Evolutionary conservation across 1,284 basidiomycete species (phyloP), one percentile per base, ranked within the genome.

Genomic region (Neonothopanus nambi): DNA sequence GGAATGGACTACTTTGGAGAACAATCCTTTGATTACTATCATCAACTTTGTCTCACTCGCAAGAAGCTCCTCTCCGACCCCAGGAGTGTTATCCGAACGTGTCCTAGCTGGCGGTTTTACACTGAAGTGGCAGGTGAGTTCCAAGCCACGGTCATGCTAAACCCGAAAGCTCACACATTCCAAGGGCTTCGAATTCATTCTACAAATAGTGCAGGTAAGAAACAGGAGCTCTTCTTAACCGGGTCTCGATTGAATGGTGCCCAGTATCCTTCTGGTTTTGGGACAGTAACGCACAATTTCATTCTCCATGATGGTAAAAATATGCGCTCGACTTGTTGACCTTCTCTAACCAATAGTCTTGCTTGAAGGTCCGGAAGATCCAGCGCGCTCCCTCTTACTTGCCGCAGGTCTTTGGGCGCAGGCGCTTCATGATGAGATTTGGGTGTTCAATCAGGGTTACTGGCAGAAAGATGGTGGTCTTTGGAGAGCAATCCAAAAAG

Each of bases 401-500:
- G 73, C 77, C 2, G 73, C 75, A 5, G 82, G 83, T 0, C 63
- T 76, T 11, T 87, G 75, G 70, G 59, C 70, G 3, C 67, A 83
- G 35, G 73, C 76, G 17, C 67, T 84, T 13, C 80, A 87, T 42
- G 70, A 89, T 11, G 87, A 90, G 59, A 81, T 93, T 52, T 85
- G 86, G 77, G 85, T 92, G 4, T 93, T 82, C 67, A 82, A 91
- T 55, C 76, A 81, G 54, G 82, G 84, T 0, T 79, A 63, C 37
- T 93, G 90, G 91, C 54, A 62, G 17, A 89, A 91, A 61, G 77
- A 84, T 62, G 73, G 73, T 36, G 63, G 58, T 0, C 76, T 93
- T 11, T 93, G 87, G 87, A 45, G 66, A 6, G 80, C 85, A 56
- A 75, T 92, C 1, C 88, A 91, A 67, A 83, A 83, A 62, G 86